Evolutionary conservation across 1,284 basidiomycete species (phyloP).

Genomic region (Trametes hirsuta): DNA sequence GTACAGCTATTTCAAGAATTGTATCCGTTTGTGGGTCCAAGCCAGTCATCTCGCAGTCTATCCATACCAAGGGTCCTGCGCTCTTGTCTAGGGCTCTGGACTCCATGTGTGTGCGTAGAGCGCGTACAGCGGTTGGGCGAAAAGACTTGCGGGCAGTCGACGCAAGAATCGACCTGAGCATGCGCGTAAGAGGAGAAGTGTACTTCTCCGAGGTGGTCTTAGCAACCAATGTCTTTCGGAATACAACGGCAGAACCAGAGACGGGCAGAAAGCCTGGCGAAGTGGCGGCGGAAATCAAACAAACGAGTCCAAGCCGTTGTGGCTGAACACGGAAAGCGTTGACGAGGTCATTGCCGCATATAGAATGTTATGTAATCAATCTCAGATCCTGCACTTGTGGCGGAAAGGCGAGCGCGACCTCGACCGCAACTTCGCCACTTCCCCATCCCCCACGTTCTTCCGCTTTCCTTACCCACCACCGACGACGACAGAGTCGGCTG

Average conservation of each 20-base stretch:
- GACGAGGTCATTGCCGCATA: background rate
- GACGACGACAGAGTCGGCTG: background rate
- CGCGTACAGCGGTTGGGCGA: slow-evolving; percentile 7
- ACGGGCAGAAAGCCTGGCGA: no score
- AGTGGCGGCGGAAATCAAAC: no score
- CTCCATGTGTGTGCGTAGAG: slow-evolving; percentile 16
- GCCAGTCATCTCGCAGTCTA: slow-evolving; percentile 90
- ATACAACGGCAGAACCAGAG: no score
- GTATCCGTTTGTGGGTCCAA: slow-evolving; percentile 65
- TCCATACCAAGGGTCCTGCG: slow-evolving; percentile 82
- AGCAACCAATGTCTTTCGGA: no score
- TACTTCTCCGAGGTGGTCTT: background rate
- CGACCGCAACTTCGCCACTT: background rate
- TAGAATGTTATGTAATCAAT: slow-evolving; percentile 1
- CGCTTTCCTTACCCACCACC: background rate
- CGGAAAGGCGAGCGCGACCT: background rate
- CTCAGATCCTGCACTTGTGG: slow-evolving; percentile 8
- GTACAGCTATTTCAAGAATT: slow-evolving; percentile 76
- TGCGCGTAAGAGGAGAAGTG: background rate
- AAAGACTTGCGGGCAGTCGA: slow-evolving; percentile 10
- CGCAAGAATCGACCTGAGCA: slow-evolving; percentile 13
- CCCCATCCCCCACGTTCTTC: background rate
- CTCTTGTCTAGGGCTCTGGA: slow-evolving; percentile 41
- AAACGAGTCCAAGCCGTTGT: no score
- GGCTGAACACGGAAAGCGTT: background rate